Base-by-base conservation (phyloP, 352 stramenopile genomes). In the Halophytophthora polymorphica region DNA sequence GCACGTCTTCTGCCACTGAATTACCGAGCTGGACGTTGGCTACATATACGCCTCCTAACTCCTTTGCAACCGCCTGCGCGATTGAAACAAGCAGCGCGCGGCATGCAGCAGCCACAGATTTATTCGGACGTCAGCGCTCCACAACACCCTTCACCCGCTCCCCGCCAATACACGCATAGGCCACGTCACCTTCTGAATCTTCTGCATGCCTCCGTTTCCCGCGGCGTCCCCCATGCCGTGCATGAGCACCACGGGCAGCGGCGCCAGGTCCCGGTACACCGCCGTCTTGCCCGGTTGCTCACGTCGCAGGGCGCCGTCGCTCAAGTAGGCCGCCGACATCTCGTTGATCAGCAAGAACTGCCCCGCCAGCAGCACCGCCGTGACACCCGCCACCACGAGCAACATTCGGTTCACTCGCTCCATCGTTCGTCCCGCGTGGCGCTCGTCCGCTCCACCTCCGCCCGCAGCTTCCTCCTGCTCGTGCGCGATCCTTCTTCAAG, bases 211-310 rank as follows among this genome's bases (percentile, higher is more conserved):
- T 14, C 67, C 50, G 57, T 98, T 97, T 6, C 83, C 85, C 35
- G 88, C 96, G 12, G 83, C 88, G 50, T 98, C 93, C n/a, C 90
- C 93, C 90, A 98, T 98, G 12, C 93, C 93, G 56, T 98, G 92
- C 64, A 96, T 96, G 22, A 96, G 41, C 14, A 96, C 80, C 2
- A 95, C 71, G 2, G 88, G 88, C 35, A 78, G 49, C n/a, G 50
- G 42, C 15, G 56, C 54, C 4, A 53, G 43, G 41, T 71, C 46
- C 15, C 70, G 44, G 35, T 77, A 86, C 41, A 86, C 74, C 1
- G 34, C 34, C 14, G 48, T 47, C 50, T 63, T 65, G 25, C 51
- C 56, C 48, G 15, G 11, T 35, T 68, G 46, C 47, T 62, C 45
- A 44, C 62, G 49, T 47, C 58, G 34, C 25, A 33, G 41, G 45